A percentile compares a stretch with the other conserved stretches of the same genome.
Conservation (phyloP, 2,329 filamentous ascomycete genomes). For the Neoascochyta sp. region DNA sequence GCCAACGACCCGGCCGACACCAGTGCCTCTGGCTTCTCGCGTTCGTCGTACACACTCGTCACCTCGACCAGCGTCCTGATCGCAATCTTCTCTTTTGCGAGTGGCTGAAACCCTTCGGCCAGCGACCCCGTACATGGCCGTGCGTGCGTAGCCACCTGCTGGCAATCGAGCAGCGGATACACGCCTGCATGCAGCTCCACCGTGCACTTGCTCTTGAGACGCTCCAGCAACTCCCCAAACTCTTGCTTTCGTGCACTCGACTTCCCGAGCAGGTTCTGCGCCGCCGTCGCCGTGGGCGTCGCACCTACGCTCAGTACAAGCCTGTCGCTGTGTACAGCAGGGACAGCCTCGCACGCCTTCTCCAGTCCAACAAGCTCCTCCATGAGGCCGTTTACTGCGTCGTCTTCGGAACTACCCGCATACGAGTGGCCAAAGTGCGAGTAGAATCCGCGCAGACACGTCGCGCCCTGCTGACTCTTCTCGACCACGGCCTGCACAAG, state of each 20-base stretch:
- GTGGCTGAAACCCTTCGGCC: constrained; percentile 22
- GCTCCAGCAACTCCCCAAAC: constrained; percentile 42
- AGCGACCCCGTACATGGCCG: constrained; percentile 35
- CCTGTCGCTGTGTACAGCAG: constrained; percentile 25
- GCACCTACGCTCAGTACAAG: constrained; percentile 68
- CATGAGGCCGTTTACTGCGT: constrained; percentile 58
- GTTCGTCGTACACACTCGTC: constrained; percentile 58
- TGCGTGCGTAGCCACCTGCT: constrained; percentile 72
- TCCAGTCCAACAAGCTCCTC: constrained; percentile 58
- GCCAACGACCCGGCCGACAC: constrained; percentile 67
- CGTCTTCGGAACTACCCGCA: constrained; percentile 49
- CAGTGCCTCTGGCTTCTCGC: constrained; percentile 57
- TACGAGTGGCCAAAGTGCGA: constrained; percentile 73
- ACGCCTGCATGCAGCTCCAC: constrained; percentile 74
- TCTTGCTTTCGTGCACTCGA: constrained; percentile 37
- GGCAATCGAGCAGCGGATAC: constrained; percentile 72
- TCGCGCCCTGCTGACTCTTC: constrained; percentile 8
- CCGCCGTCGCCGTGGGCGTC: constrained; percentile 67
- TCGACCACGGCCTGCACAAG: constrained; percentile 49
- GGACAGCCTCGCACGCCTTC: constrained; percentile 44
- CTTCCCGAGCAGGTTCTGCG: constrained; percentile 55
- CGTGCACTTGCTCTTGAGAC: constrained; percentile 27
- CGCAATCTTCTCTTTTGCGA: constrained; percentile 58
- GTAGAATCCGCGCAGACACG: constrained; percentile 64
- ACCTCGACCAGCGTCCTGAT: constrained; percentile 70